Evolutionary conservation across 2,329 filamentous ascomycete genomes (phyloP).

Genomic region (Dryadomyces quercus-mongolicae): DNA sequence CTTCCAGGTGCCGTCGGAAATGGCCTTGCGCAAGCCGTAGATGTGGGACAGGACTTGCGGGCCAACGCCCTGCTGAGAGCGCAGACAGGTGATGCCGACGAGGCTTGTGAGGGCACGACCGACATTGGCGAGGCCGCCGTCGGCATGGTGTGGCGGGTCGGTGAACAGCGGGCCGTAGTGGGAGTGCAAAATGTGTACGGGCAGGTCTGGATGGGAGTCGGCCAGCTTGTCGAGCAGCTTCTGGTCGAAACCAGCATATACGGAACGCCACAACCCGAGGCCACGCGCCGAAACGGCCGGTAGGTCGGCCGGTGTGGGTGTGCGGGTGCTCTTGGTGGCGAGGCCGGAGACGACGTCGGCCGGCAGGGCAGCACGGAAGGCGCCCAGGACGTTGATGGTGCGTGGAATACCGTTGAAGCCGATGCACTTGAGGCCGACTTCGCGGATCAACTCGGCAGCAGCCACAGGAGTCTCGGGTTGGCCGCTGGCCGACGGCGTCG

Average conservation of each 20-base stretch:
- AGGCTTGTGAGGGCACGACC: slow-evolving; percentile 63
- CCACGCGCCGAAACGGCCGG: slow-evolving; percentile 44
- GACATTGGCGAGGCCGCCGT: slow-evolving; percentile 36
- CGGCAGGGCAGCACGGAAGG: slow-evolving; percentile 39
- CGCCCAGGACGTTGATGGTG: slow-evolving; percentile 67
- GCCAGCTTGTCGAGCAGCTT: slow-evolving; percentile 63
- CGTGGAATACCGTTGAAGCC: slow-evolving; percentile 74
- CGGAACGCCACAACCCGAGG: slow-evolving; percentile 56
- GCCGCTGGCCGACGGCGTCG: slow-evolving; percentile 8
- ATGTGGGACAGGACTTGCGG: slow-evolving; percentile 74
- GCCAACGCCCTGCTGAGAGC: slow-evolving; percentile 70
- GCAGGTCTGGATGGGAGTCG: slow-evolving; percentile 67
- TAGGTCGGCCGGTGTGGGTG: slow-evolving; percentile 39
- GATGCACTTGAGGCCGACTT: slow-evolving; percentile 44
- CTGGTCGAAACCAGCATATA: slow-evolving; percentile 62
- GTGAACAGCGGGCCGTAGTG: slow-evolving; percentile 66
- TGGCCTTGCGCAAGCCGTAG: slow-evolving; percentile 66
- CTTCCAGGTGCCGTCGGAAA: slow-evolving; percentile 51
- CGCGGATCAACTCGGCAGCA: slow-evolving; percentile 60
- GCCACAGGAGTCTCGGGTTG: slow-evolving; percentile 21
- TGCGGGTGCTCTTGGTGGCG: slow-evolving; percentile 42
- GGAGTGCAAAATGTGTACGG: slow-evolving; percentile 63
- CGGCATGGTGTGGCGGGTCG: slow-evolving; percentile 41
- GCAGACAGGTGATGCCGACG: slow-evolving; percentile 60
- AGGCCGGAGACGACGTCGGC: slow-evolving; percentile 39